Conservation (phyloP, 2,329 filamentous ascomycete genomes). For the Colletotrichum nymphaeae region DNA sequence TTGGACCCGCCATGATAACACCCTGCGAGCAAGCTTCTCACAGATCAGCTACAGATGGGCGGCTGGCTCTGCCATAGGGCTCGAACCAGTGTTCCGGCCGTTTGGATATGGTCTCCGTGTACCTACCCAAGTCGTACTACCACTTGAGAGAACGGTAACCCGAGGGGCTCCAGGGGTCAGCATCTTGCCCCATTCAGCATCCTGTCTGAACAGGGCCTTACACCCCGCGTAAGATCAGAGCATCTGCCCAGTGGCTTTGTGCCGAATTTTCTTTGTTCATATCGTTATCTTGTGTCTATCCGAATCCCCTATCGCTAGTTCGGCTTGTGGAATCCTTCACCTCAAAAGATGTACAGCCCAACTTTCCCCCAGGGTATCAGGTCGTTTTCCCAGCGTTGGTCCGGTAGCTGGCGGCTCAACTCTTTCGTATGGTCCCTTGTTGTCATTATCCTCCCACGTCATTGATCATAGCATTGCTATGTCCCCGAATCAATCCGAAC, state of each 20-base stretch:
- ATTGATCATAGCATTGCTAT: slow-evolving; percentile 6
- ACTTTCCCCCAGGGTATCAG: slow-evolving; percentile 18
- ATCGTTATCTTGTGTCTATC: neutral
- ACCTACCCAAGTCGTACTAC: neutral
- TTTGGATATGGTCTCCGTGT: no score
- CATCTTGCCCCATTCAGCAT: neutral
- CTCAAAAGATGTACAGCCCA: neutral
- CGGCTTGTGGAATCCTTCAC: neutral
- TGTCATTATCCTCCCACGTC: slow-evolving; percentile 20
- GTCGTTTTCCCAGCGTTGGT: slow-evolving; percentile 7
- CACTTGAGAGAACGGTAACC: neutral
- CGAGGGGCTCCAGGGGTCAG: neutral
- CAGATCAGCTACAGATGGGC: no score
- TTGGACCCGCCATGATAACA: no score
- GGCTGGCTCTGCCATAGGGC: no score
- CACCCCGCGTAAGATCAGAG: neutral
- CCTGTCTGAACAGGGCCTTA: neutral
- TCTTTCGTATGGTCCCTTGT: neutral
- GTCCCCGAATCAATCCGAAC: slow-evolving; percentile 8
- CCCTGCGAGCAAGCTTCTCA: no score
- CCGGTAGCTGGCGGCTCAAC: neutral
- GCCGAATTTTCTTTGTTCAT: neutral
- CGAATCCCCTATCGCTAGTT: neutral
- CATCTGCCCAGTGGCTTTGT: neutral
- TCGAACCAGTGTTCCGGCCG: no score